Evolutionary conservation across 108 stramenopile species (phyloP), one percentile per base, ranked within the genome.

Genomic region (Cyclotella atomus): DNA sequence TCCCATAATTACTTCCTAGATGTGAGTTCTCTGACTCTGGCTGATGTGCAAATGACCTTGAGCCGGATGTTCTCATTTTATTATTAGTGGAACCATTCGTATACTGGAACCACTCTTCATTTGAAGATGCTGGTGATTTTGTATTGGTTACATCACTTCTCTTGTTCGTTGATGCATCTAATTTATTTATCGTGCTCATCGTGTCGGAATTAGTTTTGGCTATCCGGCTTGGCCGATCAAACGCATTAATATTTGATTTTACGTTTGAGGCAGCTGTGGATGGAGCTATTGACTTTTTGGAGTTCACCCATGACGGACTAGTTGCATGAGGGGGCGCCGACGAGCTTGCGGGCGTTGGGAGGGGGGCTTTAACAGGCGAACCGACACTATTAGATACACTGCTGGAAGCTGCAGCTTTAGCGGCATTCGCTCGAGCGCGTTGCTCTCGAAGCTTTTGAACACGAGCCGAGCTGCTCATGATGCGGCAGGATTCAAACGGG

Each of bases 61-160:
- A 9, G 3, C 46, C 47, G 3, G 46, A 24, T 30, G 72, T 24
- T 34, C 46, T 36, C 43, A 45, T 2, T 52, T 62, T 46, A 35
- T 35, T 41, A 20, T 55, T 19, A 6, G 49, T 49, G 16, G 70
- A 54, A 20, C 70, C 70, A 49, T 46, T 71, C 17, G 70, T 71
- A 34, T 71, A 71, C 10, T 15, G 70, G 59, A 71, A 71, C 70
- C 70, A 71, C 17, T 55, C 67, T 14, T 3, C 49, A 25, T 52
- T 38, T 8, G 54, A 27, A 25, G 54, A 28, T n/a, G 47, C 9
- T 6, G 25, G 25, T 4, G 16, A 6, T 9, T 28, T 28, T 6
- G 5, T 25, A 29, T 15, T 17, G 9, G 47, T n/a, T 17, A 17
- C 16, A n/a, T 10, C 16, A 49, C 16, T 4, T 49, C 10, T n/a